Evolutionary conservation across 2,329 filamentous ascomycete species (phyloP).

Genomic region (Dryadomyces sulphureus): DNA sequence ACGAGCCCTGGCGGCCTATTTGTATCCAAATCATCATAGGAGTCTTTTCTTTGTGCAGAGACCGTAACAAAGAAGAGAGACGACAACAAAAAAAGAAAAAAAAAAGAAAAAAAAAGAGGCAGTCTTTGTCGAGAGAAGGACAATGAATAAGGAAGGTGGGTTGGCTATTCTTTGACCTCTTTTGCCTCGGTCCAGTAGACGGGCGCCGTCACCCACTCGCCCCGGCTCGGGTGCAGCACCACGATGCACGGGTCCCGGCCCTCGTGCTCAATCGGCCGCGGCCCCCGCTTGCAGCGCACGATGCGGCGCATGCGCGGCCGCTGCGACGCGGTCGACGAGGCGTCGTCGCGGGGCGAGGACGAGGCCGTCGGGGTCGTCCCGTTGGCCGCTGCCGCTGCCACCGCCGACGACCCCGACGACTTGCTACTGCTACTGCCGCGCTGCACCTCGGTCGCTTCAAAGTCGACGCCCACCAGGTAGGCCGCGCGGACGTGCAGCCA

Average conservation of each 20-base stretch:
- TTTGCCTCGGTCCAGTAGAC: conserved; percentile 10
- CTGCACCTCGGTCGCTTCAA: conserved; percentile 10
- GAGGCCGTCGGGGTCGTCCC: background rate
- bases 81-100: background rate
- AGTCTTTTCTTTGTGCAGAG: too few species aligned
- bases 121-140: background rate
- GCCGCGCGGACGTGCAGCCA: conserved; percentile 12
- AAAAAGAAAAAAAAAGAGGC: background rate
- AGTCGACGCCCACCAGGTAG: conserved; percentile 8
- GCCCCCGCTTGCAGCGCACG: conserved; percentile 9
- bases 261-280: conserved; percentile 8
- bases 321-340: background rate
- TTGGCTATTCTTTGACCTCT: background rate
- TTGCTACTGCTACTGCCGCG: conserved; percentile 5
- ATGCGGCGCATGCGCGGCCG: conserved; percentile 9
- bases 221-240: conserved; percentile 11
- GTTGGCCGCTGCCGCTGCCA: background rate
- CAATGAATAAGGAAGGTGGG: background rate
- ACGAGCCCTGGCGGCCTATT: too few species aligned
- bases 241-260: conserved; percentile 11
- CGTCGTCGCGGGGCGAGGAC: background rate
- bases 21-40: too few species aligned
- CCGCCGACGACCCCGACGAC: background rate
- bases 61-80: too few species aligned
- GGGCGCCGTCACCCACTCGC: conserved; percentile 11